Percentiles rank a stretch among this genome's conserved stretches.
phyloP scores from a whole-genome alignment of 2,329 filamentous ascomycete species.

The Fusarium sororula region DNA sequence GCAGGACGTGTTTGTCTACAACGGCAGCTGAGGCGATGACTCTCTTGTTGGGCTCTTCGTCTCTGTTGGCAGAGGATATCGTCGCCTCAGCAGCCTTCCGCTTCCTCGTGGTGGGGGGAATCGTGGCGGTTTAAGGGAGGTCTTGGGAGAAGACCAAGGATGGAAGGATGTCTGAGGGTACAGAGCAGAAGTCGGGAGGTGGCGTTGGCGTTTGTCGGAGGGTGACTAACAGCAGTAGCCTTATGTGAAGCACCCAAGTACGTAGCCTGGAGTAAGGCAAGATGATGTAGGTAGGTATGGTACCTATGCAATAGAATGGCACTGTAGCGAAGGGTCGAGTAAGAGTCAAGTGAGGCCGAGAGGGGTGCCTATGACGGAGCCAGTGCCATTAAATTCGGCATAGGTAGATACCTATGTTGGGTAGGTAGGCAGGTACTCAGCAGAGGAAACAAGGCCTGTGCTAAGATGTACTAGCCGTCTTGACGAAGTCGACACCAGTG shows the following conservation, averaged over 20 bases:
- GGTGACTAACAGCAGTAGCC: conserved; percentile 30
- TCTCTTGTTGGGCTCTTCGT: conserved; percentile 61
- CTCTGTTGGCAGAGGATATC: conserved; percentile 58
- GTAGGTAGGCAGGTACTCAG: conserved; percentile 15
- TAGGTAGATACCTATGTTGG: background rate
- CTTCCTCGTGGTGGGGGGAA: conserved; percentile 68
- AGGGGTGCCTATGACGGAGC: conserved; percentile 38
- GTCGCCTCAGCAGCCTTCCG: conserved; percentile 73
- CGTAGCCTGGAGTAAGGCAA: conserved; percentile 7
- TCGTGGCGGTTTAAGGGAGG: conserved; percentile 55
- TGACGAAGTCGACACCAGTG: background rate
- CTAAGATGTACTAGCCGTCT: background rate
- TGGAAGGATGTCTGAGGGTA: conserved; percentile 19
- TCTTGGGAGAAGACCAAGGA: conserved; percentile 13
- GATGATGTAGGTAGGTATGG: background rate
- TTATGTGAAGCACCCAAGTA: conserved; percentile 1
- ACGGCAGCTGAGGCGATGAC: conserved; percentile 63
- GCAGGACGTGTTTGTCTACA: conserved; percentile 53
- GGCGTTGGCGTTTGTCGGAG: conserved; percentile 34
- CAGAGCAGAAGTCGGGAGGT: conserved; percentile 28
- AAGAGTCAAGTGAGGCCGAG: conserved; percentile 32
- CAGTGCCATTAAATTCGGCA: conserved; percentile 24
- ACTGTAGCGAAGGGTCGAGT: conserved; percentile 23
- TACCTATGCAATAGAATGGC: background rate
- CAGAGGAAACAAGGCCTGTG: background rate